Evolutionary conservation across 495 filamentous ascomycete species (phyloP).

Genomic region (Hypoxylon lienhwacheense): DNA sequence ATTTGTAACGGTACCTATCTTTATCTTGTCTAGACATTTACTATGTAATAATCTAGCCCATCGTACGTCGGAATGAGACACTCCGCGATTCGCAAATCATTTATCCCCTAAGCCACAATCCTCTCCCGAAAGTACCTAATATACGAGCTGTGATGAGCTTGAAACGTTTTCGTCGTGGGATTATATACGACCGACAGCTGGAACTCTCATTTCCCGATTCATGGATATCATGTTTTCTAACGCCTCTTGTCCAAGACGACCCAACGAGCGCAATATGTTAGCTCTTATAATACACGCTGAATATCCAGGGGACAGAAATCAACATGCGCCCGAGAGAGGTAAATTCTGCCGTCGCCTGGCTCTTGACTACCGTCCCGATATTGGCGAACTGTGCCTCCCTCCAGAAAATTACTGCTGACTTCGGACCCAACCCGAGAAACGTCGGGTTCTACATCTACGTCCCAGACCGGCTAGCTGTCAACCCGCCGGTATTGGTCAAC

Average conservation of each 20-base stretch:
- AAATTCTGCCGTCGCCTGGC: conserved; percentile 1
- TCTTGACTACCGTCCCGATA: conserved; percentile 11
- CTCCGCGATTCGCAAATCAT: conserved; percentile 20
- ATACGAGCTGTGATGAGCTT: background rate
- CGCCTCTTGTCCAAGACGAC: background rate
- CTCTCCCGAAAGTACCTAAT: background rate
- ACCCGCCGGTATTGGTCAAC: conserved; percentile 58
- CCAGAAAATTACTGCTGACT: conserved; percentile 40
- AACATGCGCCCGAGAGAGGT: conserved; percentile 12
- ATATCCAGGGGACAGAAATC: background rate
- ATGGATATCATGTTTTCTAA: background rate
- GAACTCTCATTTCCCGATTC: background rate
- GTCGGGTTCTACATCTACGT: conserved; percentile 60
- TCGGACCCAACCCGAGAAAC: conserved; percentile 55
- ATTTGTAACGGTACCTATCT: no score
- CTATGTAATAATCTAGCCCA: conserved; percentile 8
- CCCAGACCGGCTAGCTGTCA: conserved; percentile 52
- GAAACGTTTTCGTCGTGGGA: background rate
- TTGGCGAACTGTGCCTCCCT: conserved; percentile 32
- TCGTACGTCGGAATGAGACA: conserved; percentile 11
- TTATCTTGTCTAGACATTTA: no score
- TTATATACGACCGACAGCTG: conserved; percentile 5
- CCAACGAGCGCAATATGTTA: no score
- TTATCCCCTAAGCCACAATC: background rate
- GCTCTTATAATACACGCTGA: background rate